Evolutionary conservation across 371 early-diverging fungal genomes (phyloP).

Genomic region (Polyrhizophydium stewartii): DNA sequence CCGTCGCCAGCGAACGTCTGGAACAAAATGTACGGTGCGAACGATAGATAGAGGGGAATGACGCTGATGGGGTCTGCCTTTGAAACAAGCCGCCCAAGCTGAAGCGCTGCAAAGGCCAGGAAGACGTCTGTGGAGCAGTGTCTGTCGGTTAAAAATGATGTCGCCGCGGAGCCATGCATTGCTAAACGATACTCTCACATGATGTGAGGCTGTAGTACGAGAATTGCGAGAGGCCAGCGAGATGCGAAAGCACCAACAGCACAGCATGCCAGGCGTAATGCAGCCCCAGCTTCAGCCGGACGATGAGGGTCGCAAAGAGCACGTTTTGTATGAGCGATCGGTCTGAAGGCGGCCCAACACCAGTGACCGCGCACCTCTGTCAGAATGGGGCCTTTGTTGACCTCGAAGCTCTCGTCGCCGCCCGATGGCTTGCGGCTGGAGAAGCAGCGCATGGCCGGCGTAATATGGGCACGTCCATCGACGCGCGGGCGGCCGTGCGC

Average conservation of each 20-base stretch:
- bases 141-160: too few species aligned
- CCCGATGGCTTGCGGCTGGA: background rate
- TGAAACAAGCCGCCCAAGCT: constrained; percentile 17
- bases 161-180: too few species aligned
- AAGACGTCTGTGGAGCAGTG: constrained; percentile 20
- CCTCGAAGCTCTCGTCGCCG: constrained; percentile 6
- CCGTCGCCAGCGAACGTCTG: constrained; percentile 21
- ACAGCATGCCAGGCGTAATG: constrained; percentile 3
- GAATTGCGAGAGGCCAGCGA: background rate
- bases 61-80: constrained; percentile 16
- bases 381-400: constrained; percentile 19
- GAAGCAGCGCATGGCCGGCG: too few species aligned
- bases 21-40: constrained; percentile 24
- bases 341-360: too few species aligned
- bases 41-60: constrained; percentile 25
- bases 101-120: constrained; percentile 7
- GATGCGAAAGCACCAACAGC: background rate
- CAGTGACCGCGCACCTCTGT: constrained; percentile 9
- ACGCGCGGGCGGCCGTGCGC: too few species aligned
- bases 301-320: too few species aligned
- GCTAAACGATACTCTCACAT: background rate
- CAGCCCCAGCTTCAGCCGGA: too few species aligned
- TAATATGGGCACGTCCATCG: too few species aligned
- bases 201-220: background rate
- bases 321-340: too few species aligned